Evolutionary conservation across 352 stramenopile genomes (phyloP).

Genomic region (Pythium aquatile): DNA sequence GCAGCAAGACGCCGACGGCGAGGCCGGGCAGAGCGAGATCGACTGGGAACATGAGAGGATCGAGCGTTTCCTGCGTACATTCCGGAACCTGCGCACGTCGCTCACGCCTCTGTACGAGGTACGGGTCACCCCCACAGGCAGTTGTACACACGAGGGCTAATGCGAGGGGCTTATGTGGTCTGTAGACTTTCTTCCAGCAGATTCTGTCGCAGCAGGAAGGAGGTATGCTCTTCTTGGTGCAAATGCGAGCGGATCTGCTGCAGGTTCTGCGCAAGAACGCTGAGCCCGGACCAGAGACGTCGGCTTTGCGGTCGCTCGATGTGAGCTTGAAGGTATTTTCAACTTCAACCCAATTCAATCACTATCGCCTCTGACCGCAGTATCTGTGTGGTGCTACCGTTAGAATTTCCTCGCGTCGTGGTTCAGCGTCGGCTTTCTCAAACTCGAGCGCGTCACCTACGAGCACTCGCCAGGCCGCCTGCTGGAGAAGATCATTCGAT

Average conservation of each 20-base stretch:
- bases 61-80: constrained; percentile 75
- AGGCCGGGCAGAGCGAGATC: constrained; percentile 29
- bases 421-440: constrained; percentile 92
- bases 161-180: background rate
- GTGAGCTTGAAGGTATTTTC: constrained; percentile 59
- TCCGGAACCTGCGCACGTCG: constrained; percentile 53
- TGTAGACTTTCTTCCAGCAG: constrained; percentile 80
- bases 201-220: constrained; percentile 78
- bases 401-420: constrained; percentile 88
- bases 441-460: constrained; percentile 92
- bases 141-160: constrained; percentile 1
- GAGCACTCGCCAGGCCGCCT: constrained; percentile 89
- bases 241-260: constrained; percentile 71
- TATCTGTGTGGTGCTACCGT: constrained; percentile 7
- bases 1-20: constrained; percentile 29
- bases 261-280: constrained; percentile 61
- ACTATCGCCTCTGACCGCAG: background rate
- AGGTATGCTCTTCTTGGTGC: constrained; percentile 81
- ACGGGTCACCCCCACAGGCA: background rate
- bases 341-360: background rate
- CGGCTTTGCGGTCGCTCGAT: constrained; percentile 67
- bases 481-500: constrained; percentile 95
- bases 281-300: constrained; percentile 34
- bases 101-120: constrained; percentile 70
- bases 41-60: constrained; percentile 73